Evolutionary conservation across 129 eudicot species (phyloP).

Genomic region (Smallanthus sonchifolius): DNA sequence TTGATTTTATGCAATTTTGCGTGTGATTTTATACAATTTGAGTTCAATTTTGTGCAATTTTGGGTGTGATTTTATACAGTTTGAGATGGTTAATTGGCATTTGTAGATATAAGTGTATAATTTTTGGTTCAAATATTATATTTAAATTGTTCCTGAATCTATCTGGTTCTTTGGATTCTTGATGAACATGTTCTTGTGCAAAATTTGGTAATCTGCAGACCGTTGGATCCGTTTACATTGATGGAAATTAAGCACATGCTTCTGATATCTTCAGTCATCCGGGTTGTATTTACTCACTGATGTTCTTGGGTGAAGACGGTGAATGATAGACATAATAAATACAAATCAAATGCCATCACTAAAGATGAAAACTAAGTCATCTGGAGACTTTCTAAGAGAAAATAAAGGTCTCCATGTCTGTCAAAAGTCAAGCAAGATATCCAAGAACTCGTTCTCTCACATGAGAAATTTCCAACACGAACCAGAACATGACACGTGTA

Average conservation of each 20-base stretch:
- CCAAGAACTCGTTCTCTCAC: slow-evolving; percentile 51
- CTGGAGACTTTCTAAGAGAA: slow-evolving; percentile 14
- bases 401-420: slow-evolving; percentile 64
- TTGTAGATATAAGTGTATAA: neutral
- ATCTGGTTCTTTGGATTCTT: neutral
- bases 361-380: slow-evolving; percentile 25
- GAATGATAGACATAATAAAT: slow-evolving; percentile 3
- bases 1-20: neutral
- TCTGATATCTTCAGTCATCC: neutral
- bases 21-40: neutral
- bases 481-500: slow-evolving; percentile 28
- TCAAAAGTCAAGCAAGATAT: slow-evolving; percentile 62
- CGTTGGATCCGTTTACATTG: neutral
- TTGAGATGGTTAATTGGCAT: neutral
- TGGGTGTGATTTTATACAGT: neutral
- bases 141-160: neutral
- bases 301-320: slow-evolving; percentile 5
- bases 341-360: slow-evolving; percentile 34
- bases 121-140: neutral
- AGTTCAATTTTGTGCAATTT: neutral
- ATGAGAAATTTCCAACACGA: slow-evolving; percentile 37
- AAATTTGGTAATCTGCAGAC: slow-evolving; percentile 13
- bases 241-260: too few relatives aligned
- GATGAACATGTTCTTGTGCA: neutral
- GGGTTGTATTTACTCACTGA: neutral